These are phyloP conservation scores for Plasmodium chabaudi DNA, from an alignment of 169 alveolate species.

Conservation along the genomic window DNA sequence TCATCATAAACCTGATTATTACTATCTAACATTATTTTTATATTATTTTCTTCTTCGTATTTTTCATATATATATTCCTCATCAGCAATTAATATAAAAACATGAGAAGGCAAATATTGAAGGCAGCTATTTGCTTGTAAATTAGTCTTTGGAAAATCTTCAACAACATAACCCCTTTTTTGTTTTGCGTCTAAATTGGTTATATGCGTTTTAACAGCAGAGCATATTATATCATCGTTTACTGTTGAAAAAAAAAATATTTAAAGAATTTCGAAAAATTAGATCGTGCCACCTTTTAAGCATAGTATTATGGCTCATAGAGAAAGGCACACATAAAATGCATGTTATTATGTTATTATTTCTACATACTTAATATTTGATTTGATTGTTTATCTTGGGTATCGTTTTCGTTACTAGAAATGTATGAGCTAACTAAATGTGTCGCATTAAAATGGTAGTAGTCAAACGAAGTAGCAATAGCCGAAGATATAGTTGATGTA, in stretches of 20 bases:
- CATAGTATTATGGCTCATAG: too few relatives aligned
- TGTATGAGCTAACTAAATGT: constrained; percentile 11
- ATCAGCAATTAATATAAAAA: constrained; percentile 52
- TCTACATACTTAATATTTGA: constrained; percentile 30
- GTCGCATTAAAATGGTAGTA: constrained; percentile 34
- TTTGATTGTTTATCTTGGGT: constrained; percentile 3
- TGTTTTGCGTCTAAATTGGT: constrained; percentile 42
- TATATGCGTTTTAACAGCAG: constrained; percentile 36
- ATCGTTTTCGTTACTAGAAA: neutral
- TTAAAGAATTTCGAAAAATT: neutral
- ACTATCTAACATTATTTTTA: constrained; percentile 7
- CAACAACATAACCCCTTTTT: constrained; percentile 45
- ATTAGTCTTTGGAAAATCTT: constrained; percentile 54
- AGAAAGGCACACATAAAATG: neutral
- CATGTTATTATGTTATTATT: neutral
- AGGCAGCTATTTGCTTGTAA: constrained; percentile 60
- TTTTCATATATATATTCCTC: constrained; percentile 62
- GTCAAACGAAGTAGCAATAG: constrained; percentile 35
- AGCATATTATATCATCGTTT: constrained; percentile 38
- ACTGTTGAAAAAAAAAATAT: constrained; percentile 4
- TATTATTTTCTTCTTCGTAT: constrained; percentile 47
- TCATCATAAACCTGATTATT: constrained; percentile 21
- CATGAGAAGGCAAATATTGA: constrained; percentile 45
- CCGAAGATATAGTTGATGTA: constrained; percentile 49
- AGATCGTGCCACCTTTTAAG: too few relatives aligned